Evolutionary conservation across 495 filamentous ascomycete genomes (phyloP), one percentile per base, ranked within the genome.

Genomic region (Choiromyces venosus): DNA sequence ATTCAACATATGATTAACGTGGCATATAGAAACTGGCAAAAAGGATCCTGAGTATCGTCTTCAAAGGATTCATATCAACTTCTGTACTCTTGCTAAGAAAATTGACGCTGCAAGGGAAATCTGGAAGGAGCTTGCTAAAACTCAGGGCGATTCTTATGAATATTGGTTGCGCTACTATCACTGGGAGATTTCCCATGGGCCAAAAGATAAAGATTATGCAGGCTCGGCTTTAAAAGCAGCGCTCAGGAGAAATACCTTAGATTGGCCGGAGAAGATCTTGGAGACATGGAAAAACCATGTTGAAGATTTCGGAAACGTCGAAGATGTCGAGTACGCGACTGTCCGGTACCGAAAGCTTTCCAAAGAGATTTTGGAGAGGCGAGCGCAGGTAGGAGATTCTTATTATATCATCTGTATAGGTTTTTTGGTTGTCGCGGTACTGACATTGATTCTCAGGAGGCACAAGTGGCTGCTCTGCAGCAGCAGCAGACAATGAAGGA

Each of bases 141-240:
- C 88, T 19, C 89, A 91, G 44, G 89, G 89, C 29, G 86, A 91
- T 74, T 93, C 89, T 78, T 92, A 92, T 77, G 92, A 96, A 77
- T 97, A 97, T 79, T 99, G 95, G 95, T 87, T 93, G 39, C 87
- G 89, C 46, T 97, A 91, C 81, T 97, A 96, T 82, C 83, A 89
- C 56, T 99, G 93, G 92, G 95, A 97, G 82, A 89, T 97, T 40
- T 67, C 71, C 14, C 68, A 76, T 56, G 76, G 70, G 38, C 69
- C 66, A 46, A 78, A 73, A 36, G 72, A 73, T n/a, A 70, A n/a
- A 25, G 67, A 69, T 21, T 67, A 38, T 56, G 80, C 79, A 2
- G 79, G 52, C 5, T 61, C 83, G 16, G 90, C 97, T 61, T 83
- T 97, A 46, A 87, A 89, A 72, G 86, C 90, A 75, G 93, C 92